A percentile compares a stretch with the other conserved stretches of the same genome.
Conservation (phyloP, 148 eudicot genomes). For the Arctostaphylos glauca region DNA sequence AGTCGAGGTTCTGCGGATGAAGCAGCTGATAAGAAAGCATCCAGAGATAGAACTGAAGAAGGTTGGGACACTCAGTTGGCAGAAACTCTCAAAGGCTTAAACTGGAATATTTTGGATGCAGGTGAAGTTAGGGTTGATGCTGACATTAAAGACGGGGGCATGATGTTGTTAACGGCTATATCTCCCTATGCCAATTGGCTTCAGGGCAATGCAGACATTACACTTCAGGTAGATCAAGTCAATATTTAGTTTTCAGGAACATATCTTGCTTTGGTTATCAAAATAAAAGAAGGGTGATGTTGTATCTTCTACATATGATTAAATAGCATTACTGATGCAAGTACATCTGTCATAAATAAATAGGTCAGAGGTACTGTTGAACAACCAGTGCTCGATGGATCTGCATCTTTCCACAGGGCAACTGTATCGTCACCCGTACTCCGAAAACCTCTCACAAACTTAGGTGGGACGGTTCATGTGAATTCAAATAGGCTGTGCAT, state of each 20-base stretch:
- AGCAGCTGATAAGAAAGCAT: conserved; percentile 57
- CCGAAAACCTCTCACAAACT: conserved; percentile 81
- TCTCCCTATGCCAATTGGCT: conserved; percentile 98
- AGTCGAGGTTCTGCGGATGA: conserved; percentile 60
- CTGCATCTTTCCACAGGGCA: conserved; percentile 96
- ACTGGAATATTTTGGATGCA: conserved; percentile 89
- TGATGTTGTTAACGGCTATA: conserved; percentile 94
- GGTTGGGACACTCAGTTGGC: conserved; percentile 90
- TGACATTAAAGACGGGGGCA: conserved; percentile 98
- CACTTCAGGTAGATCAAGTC: conserved; percentile 76
- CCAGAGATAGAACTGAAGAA: conserved; percentile 85
- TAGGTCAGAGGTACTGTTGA: conserved; percentile 99
- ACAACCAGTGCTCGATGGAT: conserved; percentile 93
- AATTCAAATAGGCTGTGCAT: conserved; percentile 87
- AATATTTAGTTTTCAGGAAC: not conserved
- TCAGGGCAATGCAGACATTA: conserved; percentile 90
- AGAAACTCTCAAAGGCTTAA: conserved; percentile 83
- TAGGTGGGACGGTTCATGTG: conserved; percentile 88
- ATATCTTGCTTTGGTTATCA: not conserved
- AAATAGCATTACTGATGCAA: conserved; percentile 18
- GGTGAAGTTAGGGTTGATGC: conserved; percentile 99
- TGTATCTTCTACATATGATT: not conserved
- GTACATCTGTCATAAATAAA: conserved; percentile 22
- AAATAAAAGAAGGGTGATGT: not conserved
- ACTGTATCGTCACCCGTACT: conserved; percentile 96